Base-by-base conservation (phyloP, 129 eudicot genomes). In the Rutidosis leptorrhynchoides region DNA sequence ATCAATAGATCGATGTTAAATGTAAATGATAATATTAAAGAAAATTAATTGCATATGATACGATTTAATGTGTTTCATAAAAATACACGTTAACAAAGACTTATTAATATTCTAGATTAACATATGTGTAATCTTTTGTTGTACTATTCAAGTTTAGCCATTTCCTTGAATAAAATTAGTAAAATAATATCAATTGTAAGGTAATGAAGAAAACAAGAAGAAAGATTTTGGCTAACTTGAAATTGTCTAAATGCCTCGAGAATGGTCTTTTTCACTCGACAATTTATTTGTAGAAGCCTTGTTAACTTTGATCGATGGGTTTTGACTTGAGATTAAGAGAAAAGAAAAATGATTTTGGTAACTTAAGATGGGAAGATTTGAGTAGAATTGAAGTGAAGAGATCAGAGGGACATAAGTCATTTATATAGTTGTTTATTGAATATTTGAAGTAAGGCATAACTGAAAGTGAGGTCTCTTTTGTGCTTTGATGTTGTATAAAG, bases 391-490 rank as follows among this genome's bases (percentile, higher is more conserved):
- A 45, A 17, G 12, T 28, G 37, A 10, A 23, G 46, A 53, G 62
- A 56, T 55, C 37, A 7, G 9, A 56, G 51, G 42, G 63, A 64
- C 43, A 28, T 1, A 73, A 6, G 16, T 20, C n/a, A 56, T 46
- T 26, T 17, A 16, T 20, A 16, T 64, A 32, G 46, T 54, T 20
- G 3, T 62, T 40, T 68, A 25, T 29, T 61, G 72, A 33, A 16
- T 10, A 65, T 48, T 54, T 63, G 37, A 79, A 79, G 83, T 60
- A 79, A 79, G 54, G 77, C 37, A 79, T 74, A 62, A 68, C 21
- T 37, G 27, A 20, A 62, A 68, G 67, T 33, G 59, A 52, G 72
- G 65, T 74, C 67, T 74, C 24, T 45, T 21, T 0, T 66, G 32
- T 74, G 42, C 73, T 74, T 65, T 74, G 73, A 66, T 45, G 68